Evolutionary conservation across 2,329 filamentous ascomycete species (phyloP).

Genomic region (Apiospora hydei): DNA sequence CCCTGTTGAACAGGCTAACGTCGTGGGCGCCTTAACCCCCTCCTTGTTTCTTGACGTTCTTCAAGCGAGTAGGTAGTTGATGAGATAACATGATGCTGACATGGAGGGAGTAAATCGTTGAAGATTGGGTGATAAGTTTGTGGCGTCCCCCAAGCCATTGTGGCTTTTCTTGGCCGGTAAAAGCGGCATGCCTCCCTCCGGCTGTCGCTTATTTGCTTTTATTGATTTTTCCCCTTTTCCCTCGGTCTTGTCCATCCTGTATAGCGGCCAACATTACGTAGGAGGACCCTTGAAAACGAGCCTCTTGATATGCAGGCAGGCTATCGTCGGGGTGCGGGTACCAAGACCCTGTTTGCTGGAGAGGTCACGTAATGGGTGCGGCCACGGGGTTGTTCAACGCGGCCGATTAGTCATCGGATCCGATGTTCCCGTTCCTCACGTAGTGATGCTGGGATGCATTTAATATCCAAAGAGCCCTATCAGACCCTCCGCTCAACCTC

Average conservation of each 20-base stretch:
- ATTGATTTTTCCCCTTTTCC: background rate
- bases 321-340: background rate
- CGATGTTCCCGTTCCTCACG: too few relatives aligned
- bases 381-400: too few relatives aligned
- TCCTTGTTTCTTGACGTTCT: background rate
- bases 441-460: too few relatives aligned
- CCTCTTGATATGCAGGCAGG: background rate
- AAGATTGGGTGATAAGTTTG: background rate
- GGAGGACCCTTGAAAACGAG: background rate
- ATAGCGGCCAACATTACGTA: background rate
- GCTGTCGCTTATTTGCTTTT: background rate
- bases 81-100: background rate
- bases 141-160: background rate
- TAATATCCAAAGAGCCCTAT: background rate
- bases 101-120: background rate
- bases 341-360: background rate
- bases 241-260: background rate
- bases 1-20: background rate
- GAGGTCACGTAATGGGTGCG: background rate
- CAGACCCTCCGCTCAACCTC: slow-evolving; percentile 13
- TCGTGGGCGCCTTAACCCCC: background rate
- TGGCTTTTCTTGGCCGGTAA: background rate
- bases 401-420: too few relatives aligned
- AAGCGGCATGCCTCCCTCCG: background rate
- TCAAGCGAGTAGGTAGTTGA: too few relatives aligned